Evolutionary conservation across 176 grass and related monocot species (phyloP), one percentile per base, ranked within the genome.

Genomic region (Rhynchospora tenuis): DNA sequence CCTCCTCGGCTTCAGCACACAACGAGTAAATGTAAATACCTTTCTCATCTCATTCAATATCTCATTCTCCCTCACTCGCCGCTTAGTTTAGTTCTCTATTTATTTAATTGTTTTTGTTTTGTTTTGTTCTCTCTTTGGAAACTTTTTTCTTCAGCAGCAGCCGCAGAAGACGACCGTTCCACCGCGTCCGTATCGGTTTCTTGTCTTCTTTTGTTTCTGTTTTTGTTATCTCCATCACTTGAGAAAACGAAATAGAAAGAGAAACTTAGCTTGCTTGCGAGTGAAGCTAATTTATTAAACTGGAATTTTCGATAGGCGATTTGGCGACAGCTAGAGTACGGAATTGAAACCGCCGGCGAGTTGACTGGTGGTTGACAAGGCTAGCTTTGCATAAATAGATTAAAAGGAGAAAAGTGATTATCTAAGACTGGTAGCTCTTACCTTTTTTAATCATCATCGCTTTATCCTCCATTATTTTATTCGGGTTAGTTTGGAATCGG

Each of bases 341-440:
- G 47, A 14, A 47, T 20, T 14, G 16, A 12, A 33, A 23, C 9
- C 9, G 17, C 42, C 13, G 82, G 45, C 12, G 52, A 31, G 65
- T 57, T 38, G 63, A 31, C 50, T 26, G 51, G 73, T 77, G 23
- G 73, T 77, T 77, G 73, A 76, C 48, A 44, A 27, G 10, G 46
- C 47, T 12, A 42, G 10, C 43, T 73, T 50, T 73, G 71, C 27
- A 42, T 4, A 48, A 71, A 50, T 8, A 83, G 15, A 54, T 28
- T 44, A 57, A 52, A 9, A 46, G 31, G 16, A 42, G 24, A 77
- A 64, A 19, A 60, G 16, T 50, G 43, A n/a, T 82, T 50, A 9
- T 82, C 17, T 82, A 86, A 73, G 88, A 88, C 87, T 83, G 85
- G 74, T 92, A 87, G 88, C 46, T 56, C 48, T 77, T 15, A 24